Base-by-base conservation (phyloP, 2,329 filamentous ascomycete species). In the Fonsecaea pedrosoi region DNA sequence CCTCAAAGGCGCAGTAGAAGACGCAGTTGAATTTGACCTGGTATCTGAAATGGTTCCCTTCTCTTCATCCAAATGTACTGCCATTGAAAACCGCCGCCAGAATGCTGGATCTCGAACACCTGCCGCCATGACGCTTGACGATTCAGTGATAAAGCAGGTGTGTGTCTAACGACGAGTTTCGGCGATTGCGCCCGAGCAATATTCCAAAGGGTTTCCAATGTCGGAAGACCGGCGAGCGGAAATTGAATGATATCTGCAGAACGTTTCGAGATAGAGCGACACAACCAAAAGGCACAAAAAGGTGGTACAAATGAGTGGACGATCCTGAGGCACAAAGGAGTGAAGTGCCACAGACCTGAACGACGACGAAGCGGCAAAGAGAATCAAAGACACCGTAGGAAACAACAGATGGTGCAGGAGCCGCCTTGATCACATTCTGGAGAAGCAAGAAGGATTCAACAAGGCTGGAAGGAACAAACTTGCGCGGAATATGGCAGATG, bases 21-120 rank as follows among this genome's bases (percentile, higher is more conserved):
- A 66, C 15, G 59, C n/a, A 15, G 66, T 53, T 37, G 66, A 69
- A 8, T 56, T 55, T 21, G 70, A 69, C 42, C 54, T 50, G 38
- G 62, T 45, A 21, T 70, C 65, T 48, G 68, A 60, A 6, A 66
- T 57, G 35, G 53, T 64, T 59, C 58, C 63, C 57, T 74, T 69
- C 70, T 83, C 80, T 72, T 87, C 85, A 70, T 87, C 84, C 60
- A 81, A 76, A 73, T 87, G 86, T 1, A 87, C 84, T 42, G 86
- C 86, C 59, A 80, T 76, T 66, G 83, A 86, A 78, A 88, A 88
- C 72, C 86, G 83, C 64, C 82, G 82, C 86, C 86, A 88, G 77
- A 88, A 88, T 57, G 79, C 81, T 30, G 85, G 85, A 73, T 88
- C 86, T 69, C 82, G 82, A 65, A 84, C 80, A 54, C 79, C 78